Base-by-base conservation (phyloP, 2,329 filamentous ascomycete genomes). In the Dothidotthia symphoricarpi region DNA sequence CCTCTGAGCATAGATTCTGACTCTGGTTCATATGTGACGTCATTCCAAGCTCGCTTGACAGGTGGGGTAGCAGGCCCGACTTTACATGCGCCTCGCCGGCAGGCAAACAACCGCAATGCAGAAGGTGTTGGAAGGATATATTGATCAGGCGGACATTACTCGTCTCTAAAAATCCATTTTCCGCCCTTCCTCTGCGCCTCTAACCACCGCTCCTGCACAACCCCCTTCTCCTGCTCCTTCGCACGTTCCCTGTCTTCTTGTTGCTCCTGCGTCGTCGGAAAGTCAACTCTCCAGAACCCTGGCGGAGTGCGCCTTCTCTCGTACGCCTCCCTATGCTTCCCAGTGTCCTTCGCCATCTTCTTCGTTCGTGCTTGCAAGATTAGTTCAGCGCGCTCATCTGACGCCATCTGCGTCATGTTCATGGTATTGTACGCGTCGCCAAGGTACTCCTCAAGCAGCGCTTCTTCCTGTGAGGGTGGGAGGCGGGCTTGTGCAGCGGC, bases 261-360 rank as follows among this genome's bases (percentile, higher is more conserved):
- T 17, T 83, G 68, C 66, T 96, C 87, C 63, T 97, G 93, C 1
- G 93, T 96, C 16, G 73, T 81, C 1, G 91, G 90, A 62, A 98
- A 95, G 52, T 95, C 91, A 2, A 85, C 78, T 36, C 87, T 77
- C 93, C 93, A 98, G 62, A 88, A 97, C 0, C 89, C 90, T 2
- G 88, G 88, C 10, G 93, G 90, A 8, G 85, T 88, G 29, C 71
- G 74, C 46, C 79, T 76, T 34, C 88, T 78, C 43, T 83, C 78
- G 64, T 85, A 89, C 17, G 81, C 76, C 52, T 91, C 79, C 39
- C 85, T 77, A 66, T 96, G 90, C 60, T 77, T 88, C 5, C 89
- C 89, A 62, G 80, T 81, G 45, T 79, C 77, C 57, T 90, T 83
- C 1, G 90, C 85, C 47, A 94, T 71, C 32, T 83, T 74, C 58